phyloP scores from a whole-genome alignment of 805 yeast species.

The Cyberlindnera mycetangii region DNA sequence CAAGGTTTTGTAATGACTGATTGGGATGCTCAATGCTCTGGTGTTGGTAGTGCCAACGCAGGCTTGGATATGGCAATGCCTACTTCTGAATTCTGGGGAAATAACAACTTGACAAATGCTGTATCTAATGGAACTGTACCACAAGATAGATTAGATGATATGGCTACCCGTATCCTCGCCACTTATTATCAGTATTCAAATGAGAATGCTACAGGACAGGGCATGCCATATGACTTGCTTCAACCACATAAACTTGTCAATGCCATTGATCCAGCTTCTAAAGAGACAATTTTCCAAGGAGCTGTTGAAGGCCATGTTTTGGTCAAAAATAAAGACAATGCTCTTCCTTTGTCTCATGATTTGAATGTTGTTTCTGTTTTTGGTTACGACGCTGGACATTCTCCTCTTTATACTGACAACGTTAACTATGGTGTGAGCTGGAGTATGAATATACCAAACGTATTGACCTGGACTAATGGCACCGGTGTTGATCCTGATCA shows the following conservation, averaged over 20 bases:
- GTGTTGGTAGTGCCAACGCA: slow-evolving; percentile 3
- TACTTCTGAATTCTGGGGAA: slow-evolving; percentile 4
- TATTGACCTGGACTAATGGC: slow-evolving; percentile 4
- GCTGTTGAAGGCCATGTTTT: slow-evolving; percentile 12
- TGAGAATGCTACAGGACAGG: slow-evolving; percentile 9
- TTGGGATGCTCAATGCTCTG: slow-evolving; percentile 10
- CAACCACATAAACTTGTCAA: slow-evolving; percentile 3
- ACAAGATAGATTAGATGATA: slow-evolving; percentile 9
- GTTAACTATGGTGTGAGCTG: not conserved
- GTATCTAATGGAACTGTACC: slow-evolving; percentile 6
- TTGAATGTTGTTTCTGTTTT: slow-evolving; percentile 8
- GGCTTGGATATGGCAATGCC: slow-evolving; percentile 13
- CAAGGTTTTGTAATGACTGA: slow-evolving; percentile 9
- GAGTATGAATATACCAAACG: not conserved
- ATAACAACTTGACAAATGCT: slow-evolving; percentile 2
- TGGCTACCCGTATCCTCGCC: slow-evolving; percentile 10
- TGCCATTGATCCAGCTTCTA: slow-evolving; percentile 9
- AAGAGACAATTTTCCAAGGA: slow-evolving; percentile 8
- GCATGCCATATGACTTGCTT: slow-evolving; percentile 3
- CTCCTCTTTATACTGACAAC: slow-evolving; percentile 2
- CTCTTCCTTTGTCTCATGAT: slow-evolving; percentile 5
- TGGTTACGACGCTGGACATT: slow-evolving; percentile 8
- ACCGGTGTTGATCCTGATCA: not conserved
- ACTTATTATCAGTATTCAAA: slow-evolving; percentile 8
- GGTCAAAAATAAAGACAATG: slow-evolving; percentile 7